These are phyloP conservation scores for Lasiodiplodia theobromae DNA, from an alignment of 2,329 filamentous ascomycete species.

Conservation along the genomic window DNA sequence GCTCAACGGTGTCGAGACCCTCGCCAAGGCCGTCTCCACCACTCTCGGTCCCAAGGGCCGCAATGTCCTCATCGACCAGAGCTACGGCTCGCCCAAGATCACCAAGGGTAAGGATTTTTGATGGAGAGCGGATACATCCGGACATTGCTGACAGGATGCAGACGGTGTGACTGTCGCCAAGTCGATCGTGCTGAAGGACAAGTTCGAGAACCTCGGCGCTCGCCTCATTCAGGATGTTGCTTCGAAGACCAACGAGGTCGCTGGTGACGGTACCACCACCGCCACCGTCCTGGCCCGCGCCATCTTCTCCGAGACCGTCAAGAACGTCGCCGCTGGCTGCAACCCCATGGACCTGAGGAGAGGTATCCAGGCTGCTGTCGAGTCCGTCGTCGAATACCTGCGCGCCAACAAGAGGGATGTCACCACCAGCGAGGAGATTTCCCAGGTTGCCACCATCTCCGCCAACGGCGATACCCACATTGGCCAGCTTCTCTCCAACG, in stretches of 20 bases:
- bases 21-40: conserved; percentile 93
- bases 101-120: conserved; percentile 78
- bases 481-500: conserved; percentile 92
- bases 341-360: conserved; percentile 99
- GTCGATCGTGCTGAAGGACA: conserved; percentile 93
- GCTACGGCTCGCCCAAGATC: conserved; percentile 99
- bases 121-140: conserved; percentile 32
- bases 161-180: conserved; percentile 66
- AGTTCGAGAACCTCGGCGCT: conserved; percentile 99
- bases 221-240: conserved; percentile 97
- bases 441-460: conserved; percentile 97
- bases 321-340: conserved; percentile 99
- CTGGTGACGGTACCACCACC: conserved; percentile 97
- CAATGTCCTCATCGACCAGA: conserved; percentile 98
- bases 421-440: conserved; percentile 95
- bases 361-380: conserved; percentile 95
- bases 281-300: conserved; percentile 95
- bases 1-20: conserved; percentile 92
- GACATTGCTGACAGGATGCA: conserved; percentile 36
- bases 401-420: conserved; percentile 97
- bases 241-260: conserved; percentile 98
- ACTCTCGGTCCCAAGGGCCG: conserved; percentile 97
- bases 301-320: conserved; percentile 99
- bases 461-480: conserved; percentile 97
- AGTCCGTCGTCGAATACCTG: conserved; percentile 91